Conservation (phyloP, 345 rosid genomes). For the Gossypium ekmanianum region DNA sequence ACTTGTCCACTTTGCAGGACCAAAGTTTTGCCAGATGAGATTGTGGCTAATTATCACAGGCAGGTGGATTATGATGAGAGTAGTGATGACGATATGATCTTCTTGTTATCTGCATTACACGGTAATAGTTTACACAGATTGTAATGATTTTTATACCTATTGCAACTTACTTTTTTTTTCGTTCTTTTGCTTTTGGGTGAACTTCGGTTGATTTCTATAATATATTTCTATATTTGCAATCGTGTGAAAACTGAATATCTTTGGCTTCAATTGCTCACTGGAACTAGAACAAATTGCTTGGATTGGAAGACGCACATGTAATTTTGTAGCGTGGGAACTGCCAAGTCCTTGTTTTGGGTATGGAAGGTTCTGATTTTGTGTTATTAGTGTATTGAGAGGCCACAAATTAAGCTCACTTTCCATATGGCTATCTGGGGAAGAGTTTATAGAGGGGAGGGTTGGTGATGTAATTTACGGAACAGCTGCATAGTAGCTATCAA, state of each 20-base stretch:
- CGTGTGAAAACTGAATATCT: neutral
- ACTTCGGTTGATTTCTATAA: neutral
- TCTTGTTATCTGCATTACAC: slow-evolving; percentile 32
- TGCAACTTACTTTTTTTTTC: too few species aligned
- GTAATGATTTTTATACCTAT: neutral
- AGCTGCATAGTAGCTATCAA: neutral
- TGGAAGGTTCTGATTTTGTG: too few species aligned
- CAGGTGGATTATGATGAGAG: slow-evolving; percentile 27
- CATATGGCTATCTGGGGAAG: neutral
- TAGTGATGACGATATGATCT: slow-evolving; percentile 41
- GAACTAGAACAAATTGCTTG: too few species aligned
- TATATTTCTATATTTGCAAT: neutral
- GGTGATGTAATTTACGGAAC: neutral
- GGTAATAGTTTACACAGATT: slow-evolving; percentile 36
- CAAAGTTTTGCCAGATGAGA: slow-evolving; percentile 43
- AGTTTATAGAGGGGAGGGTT: neutral
- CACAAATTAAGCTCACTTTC: too few species aligned
- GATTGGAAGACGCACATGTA: neutral
- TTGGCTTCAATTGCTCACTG: neutral
- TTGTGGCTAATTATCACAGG: slow-evolving; percentile 28
- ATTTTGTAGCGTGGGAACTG: too few species aligned
- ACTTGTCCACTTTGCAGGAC: slow-evolving; percentile 55
- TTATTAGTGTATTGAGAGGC: neutral
- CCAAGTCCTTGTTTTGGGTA: neutral
- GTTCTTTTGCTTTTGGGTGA: neutral